Conservation (phyloP, 2,329 filamentous ascomycete genomes). For the Aspergillus intermedius region DNA sequence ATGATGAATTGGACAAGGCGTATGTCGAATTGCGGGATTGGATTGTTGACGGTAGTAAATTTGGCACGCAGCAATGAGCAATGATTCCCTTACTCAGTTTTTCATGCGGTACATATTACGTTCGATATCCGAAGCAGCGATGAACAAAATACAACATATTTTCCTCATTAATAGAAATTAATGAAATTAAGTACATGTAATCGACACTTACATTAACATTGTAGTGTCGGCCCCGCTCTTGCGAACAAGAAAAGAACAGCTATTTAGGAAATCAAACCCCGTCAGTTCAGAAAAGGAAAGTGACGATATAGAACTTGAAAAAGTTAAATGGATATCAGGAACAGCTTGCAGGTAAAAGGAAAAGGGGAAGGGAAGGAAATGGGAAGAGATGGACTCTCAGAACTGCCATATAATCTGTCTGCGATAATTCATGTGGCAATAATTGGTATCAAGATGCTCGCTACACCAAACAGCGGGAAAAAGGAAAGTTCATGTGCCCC, state of each 20-base stretch:
- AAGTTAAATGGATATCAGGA: slow-evolving; percentile 34
- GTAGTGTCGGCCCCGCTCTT: slow-evolving; percentile 19
- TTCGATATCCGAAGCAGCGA: neutral
- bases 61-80: slow-evolving; percentile 22
- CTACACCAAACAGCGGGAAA: slow-evolving; percentile 11
- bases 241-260: slow-evolving; percentile 14
- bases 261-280: slow-evolving; percentile 21
- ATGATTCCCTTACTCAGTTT: slow-evolving; percentile 6
- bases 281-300: slow-evolving; percentile 12
- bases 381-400: slow-evolving; percentile 7
- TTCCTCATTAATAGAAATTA: slow-evolving; percentile 24
- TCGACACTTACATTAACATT: slow-evolving; percentile 15
- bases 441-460: slow-evolving; percentile 12
- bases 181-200: slow-evolving; percentile 32
- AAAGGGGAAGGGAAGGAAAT: slow-evolving; percentile 13
- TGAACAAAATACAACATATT: slow-evolving; percentile 13
- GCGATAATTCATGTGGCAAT: slow-evolving; percentile 9
- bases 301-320: slow-evolving; percentile 19
- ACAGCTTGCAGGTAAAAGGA: slow-evolving; percentile 23
- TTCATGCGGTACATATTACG: neutral
- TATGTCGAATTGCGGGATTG: slow-evolving; percentile 50
- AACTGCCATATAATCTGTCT: slow-evolving; percentile 14
- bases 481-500: slow-evolving; percentile 5
- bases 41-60: slow-evolving; percentile 39
- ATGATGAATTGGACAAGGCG: slow-evolving; percentile 57